These are phyloP conservation scores for Lenzites betulinus DNA, from an alignment of 768 basidiomycete genomes.

Conservation along the genomic window DNA sequence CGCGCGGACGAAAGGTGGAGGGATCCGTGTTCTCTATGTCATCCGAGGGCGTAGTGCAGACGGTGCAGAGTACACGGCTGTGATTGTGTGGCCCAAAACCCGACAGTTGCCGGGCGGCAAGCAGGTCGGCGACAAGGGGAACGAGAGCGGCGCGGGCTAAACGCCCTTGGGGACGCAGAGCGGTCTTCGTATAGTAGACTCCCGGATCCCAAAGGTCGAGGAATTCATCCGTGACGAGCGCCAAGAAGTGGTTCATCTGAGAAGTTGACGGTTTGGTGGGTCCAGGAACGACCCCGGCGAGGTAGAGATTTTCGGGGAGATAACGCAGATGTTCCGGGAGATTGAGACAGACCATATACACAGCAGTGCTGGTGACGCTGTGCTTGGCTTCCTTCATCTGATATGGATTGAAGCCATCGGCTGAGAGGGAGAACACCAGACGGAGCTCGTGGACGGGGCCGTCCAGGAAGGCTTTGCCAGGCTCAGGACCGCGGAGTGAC, in stretches of 20 bases:
- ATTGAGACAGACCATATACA: conserved; percentile 29
- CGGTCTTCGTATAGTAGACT: conserved; percentile 31
- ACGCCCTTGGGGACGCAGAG: conserved; percentile 27
- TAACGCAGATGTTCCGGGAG: conserved; percentile 24
- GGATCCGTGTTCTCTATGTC: conserved; percentile 33
- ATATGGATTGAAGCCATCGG: conserved; percentile 18
- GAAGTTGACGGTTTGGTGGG: conserved; percentile 37
- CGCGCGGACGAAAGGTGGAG: conserved; percentile 25
- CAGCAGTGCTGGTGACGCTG: conserved; percentile 4
- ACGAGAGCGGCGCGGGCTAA: conserved; percentile 32
- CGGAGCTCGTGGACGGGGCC: background rate
- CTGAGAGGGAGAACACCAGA: conserved; percentile 1
- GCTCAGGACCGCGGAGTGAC: too few species aligned
- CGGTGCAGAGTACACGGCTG: conserved; percentile 31
- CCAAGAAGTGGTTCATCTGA: conserved; percentile 40
- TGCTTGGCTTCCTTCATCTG: background rate
- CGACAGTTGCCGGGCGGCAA: conserved; percentile 32
- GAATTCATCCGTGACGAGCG: conserved; percentile 39
- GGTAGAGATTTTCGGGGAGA: conserved; percentile 18
- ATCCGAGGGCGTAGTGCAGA: conserved; percentile 26
- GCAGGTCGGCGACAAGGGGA: conserved; percentile 39
- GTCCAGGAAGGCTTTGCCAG: too few species aligned
- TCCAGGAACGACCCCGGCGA: conserved; percentile 37
- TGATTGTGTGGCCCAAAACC: conserved; percentile 27
- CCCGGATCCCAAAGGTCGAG: conserved; percentile 37